A percentile compares a stretch with the other conserved stretches of the same genome.
phyloP scores from a whole-genome alignment of 2,329 filamentous ascomycete species.

The Decorospora gaudefroyi region DNA sequence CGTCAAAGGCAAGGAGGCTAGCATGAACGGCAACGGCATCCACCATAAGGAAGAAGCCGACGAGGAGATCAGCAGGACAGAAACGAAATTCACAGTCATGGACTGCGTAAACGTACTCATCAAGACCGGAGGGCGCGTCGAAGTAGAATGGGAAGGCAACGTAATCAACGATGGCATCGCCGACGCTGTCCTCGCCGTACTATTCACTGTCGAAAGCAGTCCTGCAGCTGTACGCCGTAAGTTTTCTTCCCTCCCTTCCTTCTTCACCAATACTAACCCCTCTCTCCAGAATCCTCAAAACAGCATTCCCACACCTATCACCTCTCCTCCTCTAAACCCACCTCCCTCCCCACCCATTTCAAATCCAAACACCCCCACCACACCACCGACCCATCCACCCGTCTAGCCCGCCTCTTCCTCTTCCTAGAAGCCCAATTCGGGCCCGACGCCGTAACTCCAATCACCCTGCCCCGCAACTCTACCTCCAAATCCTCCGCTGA shows the following conservation, averaged over 20 bases:
- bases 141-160: slow-evolving; percentile 97
- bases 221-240: slow-evolving; percentile 91
- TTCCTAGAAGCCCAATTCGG: slow-evolving; percentile 98
- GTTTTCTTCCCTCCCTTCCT: slow-evolving; percentile 34
- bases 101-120: slow-evolving; percentile 85
- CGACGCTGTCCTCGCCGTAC: slow-evolving; percentile 92
- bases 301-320: slow-evolving; percentile 38
- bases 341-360: slow-evolving; percentile 33
- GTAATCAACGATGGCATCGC: slow-evolving; percentile 97
- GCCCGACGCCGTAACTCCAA: slow-evolving; percentile 75
- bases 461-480: slow-evolving; percentile 66
- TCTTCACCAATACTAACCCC: slow-evolving; percentile 15
- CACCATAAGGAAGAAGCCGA: slow-evolving; percentile 61
- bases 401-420: slow-evolving; percentile 84
- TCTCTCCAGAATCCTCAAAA: slow-evolving; percentile 42
- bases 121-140: slow-evolving; percentile 75
- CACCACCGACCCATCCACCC: slow-evolving; percentile 71
- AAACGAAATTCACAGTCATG: slow-evolving; percentile 72
- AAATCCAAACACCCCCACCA: slow-evolving; percentile 70
- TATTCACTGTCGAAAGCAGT: slow-evolving; percentile 89
- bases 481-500: slow-evolving; percentile 31
- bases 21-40: slow-evolving; percentile 47
- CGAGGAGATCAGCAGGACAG: slow-evolving; percentile 64
- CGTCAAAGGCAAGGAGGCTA: slow-evolving; percentile 46
- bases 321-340: slow-evolving; percentile 14